Evolutionary conservation across 805 yeast genomes (phyloP).

Genomic region (Blastobotrys peoriensis): DNA sequence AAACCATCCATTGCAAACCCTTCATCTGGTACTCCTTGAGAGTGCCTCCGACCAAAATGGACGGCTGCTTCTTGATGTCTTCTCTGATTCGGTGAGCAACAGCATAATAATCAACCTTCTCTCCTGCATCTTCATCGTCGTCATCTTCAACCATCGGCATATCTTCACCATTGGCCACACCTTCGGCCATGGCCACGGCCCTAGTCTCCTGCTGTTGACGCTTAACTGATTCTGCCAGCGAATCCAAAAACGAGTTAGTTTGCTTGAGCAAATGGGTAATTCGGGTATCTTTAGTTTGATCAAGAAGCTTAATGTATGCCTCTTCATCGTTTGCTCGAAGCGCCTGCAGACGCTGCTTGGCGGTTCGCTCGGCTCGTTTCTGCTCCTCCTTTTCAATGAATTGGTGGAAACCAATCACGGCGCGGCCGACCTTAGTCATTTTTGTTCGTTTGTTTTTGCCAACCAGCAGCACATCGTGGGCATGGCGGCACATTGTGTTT

Average conservation of each 20-base stretch:
- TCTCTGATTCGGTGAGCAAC: constrained; percentile 90
- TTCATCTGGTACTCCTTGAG: constrained; percentile 89
- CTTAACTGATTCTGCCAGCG: constrained; percentile 84
- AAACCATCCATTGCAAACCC: constrained; percentile 98
- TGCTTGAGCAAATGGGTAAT: constrained; percentile 89
- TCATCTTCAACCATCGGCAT: constrained; percentile 28
- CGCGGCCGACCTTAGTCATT: constrained; percentile 24
- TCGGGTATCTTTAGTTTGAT: constrained; percentile 96
- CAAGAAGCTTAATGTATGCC: constrained; percentile 88
- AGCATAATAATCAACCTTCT: constrained; percentile 79
- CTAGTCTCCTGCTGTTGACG: constrained; percentile 69
- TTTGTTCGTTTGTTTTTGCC: neutral
- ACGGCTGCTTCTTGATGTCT: constrained; percentile 71
- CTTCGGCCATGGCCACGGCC: constrained; percentile 18
- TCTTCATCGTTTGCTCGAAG: constrained; percentile 95
- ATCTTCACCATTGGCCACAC: constrained; percentile 1
- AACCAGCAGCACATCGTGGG: constrained; percentile 9
- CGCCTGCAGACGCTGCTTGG: constrained; percentile 96
- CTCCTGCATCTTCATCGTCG: constrained; percentile 46
- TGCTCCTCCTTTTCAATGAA: constrained; percentile 86
- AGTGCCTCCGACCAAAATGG: constrained; percentile 80
- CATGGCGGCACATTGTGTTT: constrained; percentile 26
- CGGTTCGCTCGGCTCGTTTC: constrained; percentile 82
- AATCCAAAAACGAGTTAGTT: constrained; percentile 85
- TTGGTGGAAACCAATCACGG: constrained; percentile 50